Percentiles rank a stretch among this genome's conserved stretches.
These are phyloP conservation scores for Elongisporangium undulatum DNA, from an alignment of 352 stramenopile genomes.

Conservation along the genomic window DNA sequence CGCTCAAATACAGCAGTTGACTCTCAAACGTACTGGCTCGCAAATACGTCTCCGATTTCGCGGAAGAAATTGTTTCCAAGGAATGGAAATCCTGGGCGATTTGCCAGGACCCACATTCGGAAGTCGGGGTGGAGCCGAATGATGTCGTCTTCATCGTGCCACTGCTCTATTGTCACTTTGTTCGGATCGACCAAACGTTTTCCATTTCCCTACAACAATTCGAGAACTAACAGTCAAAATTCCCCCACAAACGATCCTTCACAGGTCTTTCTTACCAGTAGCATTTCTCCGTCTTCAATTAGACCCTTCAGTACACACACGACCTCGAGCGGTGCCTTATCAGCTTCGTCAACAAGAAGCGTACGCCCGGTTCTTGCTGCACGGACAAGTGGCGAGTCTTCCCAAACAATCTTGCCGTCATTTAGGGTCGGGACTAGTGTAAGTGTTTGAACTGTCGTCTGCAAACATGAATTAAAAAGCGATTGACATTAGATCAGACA, in stretches of 20 bases:
- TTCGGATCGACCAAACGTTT: constrained; percentile 73
- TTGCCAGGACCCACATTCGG: constrained; percentile 92
- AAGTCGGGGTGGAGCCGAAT: constrained; percentile 93
- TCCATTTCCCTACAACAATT: constrained; percentile 68
- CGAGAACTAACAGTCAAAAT: neutral
- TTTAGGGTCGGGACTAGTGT: constrained; percentile 87
- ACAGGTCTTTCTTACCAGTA: constrained; percentile 51
- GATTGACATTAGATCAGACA: neutral
- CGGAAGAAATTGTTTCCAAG: constrained; percentile 96
- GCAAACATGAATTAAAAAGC: neutral
- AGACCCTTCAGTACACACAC: constrained; percentile 94
- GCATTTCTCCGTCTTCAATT: constrained; percentile 95
- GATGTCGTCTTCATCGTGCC: constrained; percentile 66
- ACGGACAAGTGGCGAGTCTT: constrained; percentile 94
- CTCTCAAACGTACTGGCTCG: constrained; percentile 64
- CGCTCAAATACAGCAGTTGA: neutral
- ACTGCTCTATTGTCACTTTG: constrained; percentile 61
- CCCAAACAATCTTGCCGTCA: constrained; percentile 87
- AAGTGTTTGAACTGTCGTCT: constrained; percentile 93
- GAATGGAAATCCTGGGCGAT: constrained; percentile 95
- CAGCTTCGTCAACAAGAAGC: constrained; percentile 94
- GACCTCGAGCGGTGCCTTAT: constrained; percentile 96
- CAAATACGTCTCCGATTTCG: constrained; percentile 94
- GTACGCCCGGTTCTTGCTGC: constrained; percentile 89
- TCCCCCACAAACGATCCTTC: neutral